A percentile compares a stretch with the other conserved stretches of the same genome.
These are phyloP conservation scores for Puccinia triticina DNA, from an alignment of 1,284 basidiomycete genomes.

Conservation along the genomic window DNA sequence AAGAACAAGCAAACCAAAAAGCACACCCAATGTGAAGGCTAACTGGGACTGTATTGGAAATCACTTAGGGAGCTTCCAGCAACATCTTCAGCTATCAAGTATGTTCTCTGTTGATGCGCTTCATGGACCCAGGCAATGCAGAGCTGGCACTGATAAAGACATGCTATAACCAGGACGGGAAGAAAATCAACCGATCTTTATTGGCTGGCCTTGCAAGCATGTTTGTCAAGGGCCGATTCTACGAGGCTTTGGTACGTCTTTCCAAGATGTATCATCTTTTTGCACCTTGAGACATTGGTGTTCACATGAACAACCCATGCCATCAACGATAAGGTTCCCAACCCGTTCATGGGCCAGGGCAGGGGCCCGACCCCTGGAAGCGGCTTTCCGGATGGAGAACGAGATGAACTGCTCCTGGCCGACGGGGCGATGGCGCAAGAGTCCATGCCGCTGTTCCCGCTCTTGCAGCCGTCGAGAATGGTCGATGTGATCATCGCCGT, in stretches of 20 bases:
- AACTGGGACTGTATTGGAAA: neutral
- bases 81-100: slow-evolving; percentile 48
- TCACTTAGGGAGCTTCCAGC: slow-evolving; percentile 28
- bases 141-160: neutral
- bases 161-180: slow-evolving; percentile 17
- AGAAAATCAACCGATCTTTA: slow-evolving; percentile 9
- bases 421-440: slow-evolving; percentile 46
- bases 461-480: slow-evolving; percentile 9
- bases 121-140: no score
- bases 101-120: neutral
- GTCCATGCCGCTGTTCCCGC: slow-evolving; percentile 36
- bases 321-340: no score
- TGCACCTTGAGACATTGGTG: no score
- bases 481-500: slow-evolving; percentile 36
- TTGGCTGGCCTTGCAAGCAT: slow-evolving; percentile 3
- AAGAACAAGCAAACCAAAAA: neutral
- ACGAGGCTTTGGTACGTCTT: slow-evolving; percentile 34
- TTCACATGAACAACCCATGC: no score
- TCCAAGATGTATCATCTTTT: no score
- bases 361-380: neutral
- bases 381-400: slow-evolving; percentile 19
- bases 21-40: neutral
- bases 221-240: slow-evolving; percentile 35
- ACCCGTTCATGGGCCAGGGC: slow-evolving; percentile 31
- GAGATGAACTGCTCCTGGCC: slow-evolving; percentile 15